phyloP scores from a whole-genome alignment of 306 rosid genomes.

The cucumber (Cucumis sativus) region Cucumber_9930_V3 NC_026658.2:22661001-22661500 shows the following conservation, averaged over 20 bases:
- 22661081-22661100: conserved; percentile 85
- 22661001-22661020: conserved; percentile 81
- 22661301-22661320: conserved; percentile 66
- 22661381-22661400: not conserved
- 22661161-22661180: conserved; percentile 97
- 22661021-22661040: conserved; percentile 98
- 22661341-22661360: not conserved
- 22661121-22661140: conserved; percentile 94
- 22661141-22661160: conserved; percentile 96
- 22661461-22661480: conserved; percentile 89
- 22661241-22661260: conserved; percentile 99
- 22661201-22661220: conserved; percentile 99
- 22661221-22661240: conserved; percentile 90
- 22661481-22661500: conserved; percentile 79
- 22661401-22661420: conserved; percentile 25
- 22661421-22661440: conserved; percentile 87
- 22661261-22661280: conserved; percentile 70
- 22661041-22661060: conserved; percentile 79
- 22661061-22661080: conserved; percentile 82
- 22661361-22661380: not conserved
- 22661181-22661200: conserved; percentile 81
- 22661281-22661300: conserved; percentile 85
- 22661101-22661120: conserved; percentile 97
- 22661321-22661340: not conserved
- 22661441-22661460: conserved; percentile 77